These are phyloP conservation scores for Ascochyta viciae-villosae DNA, from an alignment of 2,329 filamentous ascomycete genomes.

Conservation along the genomic window DNA sequence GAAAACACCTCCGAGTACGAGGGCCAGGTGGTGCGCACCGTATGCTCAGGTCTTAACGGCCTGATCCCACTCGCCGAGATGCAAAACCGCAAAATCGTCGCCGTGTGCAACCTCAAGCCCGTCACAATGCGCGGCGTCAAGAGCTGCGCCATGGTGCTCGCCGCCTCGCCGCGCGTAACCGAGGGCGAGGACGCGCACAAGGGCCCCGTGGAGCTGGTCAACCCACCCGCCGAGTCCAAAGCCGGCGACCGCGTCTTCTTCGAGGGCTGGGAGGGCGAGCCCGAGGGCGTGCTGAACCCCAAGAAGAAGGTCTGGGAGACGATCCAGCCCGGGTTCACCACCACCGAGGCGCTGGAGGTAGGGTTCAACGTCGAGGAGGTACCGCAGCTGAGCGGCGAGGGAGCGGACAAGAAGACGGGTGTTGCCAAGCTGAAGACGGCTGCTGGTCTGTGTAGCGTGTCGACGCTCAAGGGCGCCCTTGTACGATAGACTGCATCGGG, in stretches of 20 bases:
- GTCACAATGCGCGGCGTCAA: slow-evolving; percentile 97
- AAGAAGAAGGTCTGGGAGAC: slow-evolving; percentile 99
- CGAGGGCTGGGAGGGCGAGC: slow-evolving; percentile 91
- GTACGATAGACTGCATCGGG: slow-evolving; percentile 68
- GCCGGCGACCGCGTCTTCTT: slow-evolving; percentile 92
- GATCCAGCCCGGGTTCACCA: slow-evolving; percentile 95
- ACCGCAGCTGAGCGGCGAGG: slow-evolving; percentile 76
- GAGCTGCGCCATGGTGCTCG: slow-evolving; percentile 88
- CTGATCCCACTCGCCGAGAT: slow-evolving; percentile 92
- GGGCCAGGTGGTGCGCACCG: slow-evolving; percentile 89
- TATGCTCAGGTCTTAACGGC: slow-evolving; percentile 96
- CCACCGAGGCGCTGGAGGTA: slow-evolving; percentile 79
- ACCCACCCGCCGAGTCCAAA: slow-evolving; percentile 76
- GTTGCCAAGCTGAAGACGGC: slow-evolving; percentile 74
- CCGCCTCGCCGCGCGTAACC: slow-evolving; percentile 82
- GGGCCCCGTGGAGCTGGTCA: slow-evolving; percentile 90
- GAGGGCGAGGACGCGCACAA: slow-evolving; percentile 87
- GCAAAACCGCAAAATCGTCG: slow-evolving; percentile 93
- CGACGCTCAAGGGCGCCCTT: slow-evolving; percentile 77
- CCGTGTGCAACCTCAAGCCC: slow-evolving; percentile 97
- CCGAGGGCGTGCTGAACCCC: slow-evolving; percentile 91
- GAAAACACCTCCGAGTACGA: slow-evolving; percentile 93
- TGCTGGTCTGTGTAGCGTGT: slow-evolving; percentile 83
- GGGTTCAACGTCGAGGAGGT: slow-evolving; percentile 83
- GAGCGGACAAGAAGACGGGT: slow-evolving; percentile 61